These are phyloP conservation scores for Lasiodiplodia sp. DNA, from an alignment of 2,329 filamentous ascomycete genomes.

Conservation along the genomic window DNA sequence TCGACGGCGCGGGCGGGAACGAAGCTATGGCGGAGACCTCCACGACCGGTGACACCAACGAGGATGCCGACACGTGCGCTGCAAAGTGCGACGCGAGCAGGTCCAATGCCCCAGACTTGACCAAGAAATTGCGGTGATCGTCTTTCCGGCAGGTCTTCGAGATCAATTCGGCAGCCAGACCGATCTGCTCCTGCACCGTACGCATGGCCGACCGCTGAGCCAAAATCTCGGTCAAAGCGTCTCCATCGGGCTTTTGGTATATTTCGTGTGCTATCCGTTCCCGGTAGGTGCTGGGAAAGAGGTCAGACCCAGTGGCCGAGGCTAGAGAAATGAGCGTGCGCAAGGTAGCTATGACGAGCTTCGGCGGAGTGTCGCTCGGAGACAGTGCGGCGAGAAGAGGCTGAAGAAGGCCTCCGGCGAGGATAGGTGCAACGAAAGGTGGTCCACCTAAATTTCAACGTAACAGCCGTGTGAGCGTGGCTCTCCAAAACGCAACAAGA, in stretches of 20 bases:
- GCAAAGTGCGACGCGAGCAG: slow-evolving; percentile 76
- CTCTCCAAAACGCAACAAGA: neutral
- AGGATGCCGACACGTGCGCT: slow-evolving; percentile 41
- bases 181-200: slow-evolving; percentile 68
- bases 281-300: slow-evolving; percentile 37
- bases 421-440: slow-evolving; percentile 76
- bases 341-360: slow-evolving; percentile 76
- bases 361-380: slow-evolving; percentile 67
- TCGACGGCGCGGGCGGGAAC: slow-evolving; percentile 62
- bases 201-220: slow-evolving; percentile 61
- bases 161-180: slow-evolving; percentile 65
- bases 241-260: slow-evolving; percentile 68
- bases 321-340: slow-evolving; percentile 76
- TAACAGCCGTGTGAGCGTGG: slow-evolving; percentile 13
- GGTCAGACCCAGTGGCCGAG: slow-evolving; percentile 66
- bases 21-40: slow-evolving; percentile 36
- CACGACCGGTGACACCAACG: slow-evolving; percentile 32
- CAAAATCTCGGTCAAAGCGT: slow-evolving; percentile 71
- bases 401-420: slow-evolving; percentile 71
- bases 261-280: slow-evolving; percentile 51
- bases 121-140: slow-evolving; percentile 72
- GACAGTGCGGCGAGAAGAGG: slow-evolving; percentile 76
- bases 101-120: slow-evolving; percentile 77
- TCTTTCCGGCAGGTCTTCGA: slow-evolving; percentile 73
- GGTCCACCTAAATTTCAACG: slow-evolving; percentile 69